A percentile compares a stretch with the other conserved stretches of the same genome.
Conservation (phyloP, 805 yeast species). For the Wickerhamomyces rabaulensis region DNA sequence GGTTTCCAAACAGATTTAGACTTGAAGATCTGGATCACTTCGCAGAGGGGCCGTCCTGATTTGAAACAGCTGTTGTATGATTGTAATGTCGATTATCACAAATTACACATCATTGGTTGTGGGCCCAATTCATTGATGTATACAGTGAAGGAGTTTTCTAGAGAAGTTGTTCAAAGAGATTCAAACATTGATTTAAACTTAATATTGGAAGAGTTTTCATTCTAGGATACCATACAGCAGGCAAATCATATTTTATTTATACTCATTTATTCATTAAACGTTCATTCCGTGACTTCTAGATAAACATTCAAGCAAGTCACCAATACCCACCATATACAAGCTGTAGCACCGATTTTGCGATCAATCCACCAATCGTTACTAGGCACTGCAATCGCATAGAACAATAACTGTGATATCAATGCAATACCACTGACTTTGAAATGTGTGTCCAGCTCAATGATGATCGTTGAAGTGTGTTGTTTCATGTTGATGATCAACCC, state of each 20-base stretch:
- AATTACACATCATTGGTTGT: slow-evolving; percentile 20
- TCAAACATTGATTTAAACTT: slow-evolving; percentile 11
- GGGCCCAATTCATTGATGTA: slow-evolving; percentile 20
- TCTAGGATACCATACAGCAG: slow-evolving; percentile 1
- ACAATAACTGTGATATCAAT: slow-evolving; percentile 14
- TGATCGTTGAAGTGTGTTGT: slow-evolving; percentile 1
- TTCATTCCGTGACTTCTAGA: slow-evolving; percentile 11
- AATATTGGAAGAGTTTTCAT: slow-evolving; percentile 20
- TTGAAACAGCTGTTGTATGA: slow-evolving; percentile 12
- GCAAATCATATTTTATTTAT: too few relatives aligned
- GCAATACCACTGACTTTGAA: slow-evolving; percentile 21
- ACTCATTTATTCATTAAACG: neutral
- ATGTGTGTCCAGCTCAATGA: slow-evolving; percentile 15
- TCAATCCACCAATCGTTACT: slow-evolving; percentile 20
- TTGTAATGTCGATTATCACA: neutral
- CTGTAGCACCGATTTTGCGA: slow-evolving; percentile 19
- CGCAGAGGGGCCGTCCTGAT: slow-evolving; percentile 16
- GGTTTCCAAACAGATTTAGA: neutral
- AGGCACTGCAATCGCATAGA: slow-evolving; percentile 21
- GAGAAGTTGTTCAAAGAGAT: slow-evolving; percentile 1
- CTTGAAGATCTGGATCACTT: slow-evolving; percentile 17
- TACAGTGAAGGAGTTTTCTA: slow-evolving; percentile 18
- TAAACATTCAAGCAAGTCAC: slow-evolving; percentile 20
- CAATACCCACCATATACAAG: slow-evolving; percentile 22
- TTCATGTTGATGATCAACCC: slow-evolving; percentile 42